phyloP scores from a whole-genome alignment of 306 rosid genomes.

The Amphicarpaea edgeworthii region DNA sequence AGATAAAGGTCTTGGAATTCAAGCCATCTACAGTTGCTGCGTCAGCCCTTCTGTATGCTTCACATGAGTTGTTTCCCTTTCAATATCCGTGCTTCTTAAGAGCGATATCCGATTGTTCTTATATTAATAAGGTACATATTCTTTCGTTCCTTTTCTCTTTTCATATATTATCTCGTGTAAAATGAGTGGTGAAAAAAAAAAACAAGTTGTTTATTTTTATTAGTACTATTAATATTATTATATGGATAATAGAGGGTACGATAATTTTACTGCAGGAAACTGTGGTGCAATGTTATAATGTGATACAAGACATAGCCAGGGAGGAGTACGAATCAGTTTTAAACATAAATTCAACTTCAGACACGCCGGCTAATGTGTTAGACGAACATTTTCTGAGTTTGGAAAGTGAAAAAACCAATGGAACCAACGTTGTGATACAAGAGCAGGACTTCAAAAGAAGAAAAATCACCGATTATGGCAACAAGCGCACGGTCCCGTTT shows the following conservation, averaged over 20 bases:
- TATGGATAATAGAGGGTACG: slow-evolving; percentile 32
- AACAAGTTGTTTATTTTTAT: background rate
- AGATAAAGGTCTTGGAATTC: slow-evolving; percentile 72
- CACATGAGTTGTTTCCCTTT: slow-evolving; percentile 83
- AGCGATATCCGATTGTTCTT: slow-evolving; percentile 67
- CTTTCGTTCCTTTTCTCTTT: background rate
- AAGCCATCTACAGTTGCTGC: slow-evolving; percentile 88
- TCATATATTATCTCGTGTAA: background rate
- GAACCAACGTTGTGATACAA: slow-evolving; percentile 33
- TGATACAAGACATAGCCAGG: slow-evolving; percentile 58
- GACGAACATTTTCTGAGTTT: slow-evolving; percentile 80
- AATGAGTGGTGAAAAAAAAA: slow-evolving; percentile 31
- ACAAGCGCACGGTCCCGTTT: slow-evolving; percentile 56
- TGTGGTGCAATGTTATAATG: slow-evolving; percentile 63
- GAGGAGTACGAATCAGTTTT: slow-evolving; percentile 66
- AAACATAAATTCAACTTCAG: slow-evolving; percentile 63
- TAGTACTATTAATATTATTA: background rate
- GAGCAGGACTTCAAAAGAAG: slow-evolving; percentile 71
- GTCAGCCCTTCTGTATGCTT: slow-evolving; percentile 77
- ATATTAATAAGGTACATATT: slow-evolving; percentile 67
- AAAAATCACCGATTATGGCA: slow-evolving; percentile 53
- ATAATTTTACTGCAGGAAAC: slow-evolving; percentile 57
- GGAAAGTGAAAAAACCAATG: slow-evolving; percentile 69
- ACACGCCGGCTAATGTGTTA: slow-evolving; percentile 78
- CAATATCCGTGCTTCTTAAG: slow-evolving; percentile 71